Evolutionary conservation across 306 rosid genomes (phyloP).

Genomic region (Rosa rugosa): DNA sequence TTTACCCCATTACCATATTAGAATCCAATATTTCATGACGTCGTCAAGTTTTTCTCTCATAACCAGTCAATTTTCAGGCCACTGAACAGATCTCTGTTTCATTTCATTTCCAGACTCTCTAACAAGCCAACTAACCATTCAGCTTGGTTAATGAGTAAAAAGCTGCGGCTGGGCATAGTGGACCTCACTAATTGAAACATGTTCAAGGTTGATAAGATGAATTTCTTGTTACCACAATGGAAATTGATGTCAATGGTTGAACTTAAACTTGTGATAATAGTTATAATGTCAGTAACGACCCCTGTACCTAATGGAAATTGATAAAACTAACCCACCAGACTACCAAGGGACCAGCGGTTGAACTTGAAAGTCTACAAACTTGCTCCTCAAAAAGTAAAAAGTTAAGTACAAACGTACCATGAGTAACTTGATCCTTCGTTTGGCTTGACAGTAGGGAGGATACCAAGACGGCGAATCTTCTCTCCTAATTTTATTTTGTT

Average conservation of each 20-base stretch:
- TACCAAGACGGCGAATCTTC: slow-evolving; percentile 87
- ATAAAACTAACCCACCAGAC: neutral
- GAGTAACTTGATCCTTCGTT: slow-evolving; percentile 83
- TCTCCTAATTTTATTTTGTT: slow-evolving; percentile 47
- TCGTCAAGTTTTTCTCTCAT: neutral
- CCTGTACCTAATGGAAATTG: neutral
- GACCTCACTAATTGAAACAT: neutral
- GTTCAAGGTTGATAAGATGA: neutral
- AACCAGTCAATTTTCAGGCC: neutral
- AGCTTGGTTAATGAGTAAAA: neutral
- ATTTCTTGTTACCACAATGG: neutral
- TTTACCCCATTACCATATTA: neutral
- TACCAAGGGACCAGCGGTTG: neutral
- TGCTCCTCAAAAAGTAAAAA: neutral
- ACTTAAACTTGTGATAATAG: neutral
- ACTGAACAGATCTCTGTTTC: neutral
- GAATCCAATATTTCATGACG: neutral
- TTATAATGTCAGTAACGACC: neutral
- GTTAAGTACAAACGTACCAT: slow-evolving; percentile 45
- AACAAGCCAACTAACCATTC: neutral
- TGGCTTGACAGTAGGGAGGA: slow-evolving; percentile 92
- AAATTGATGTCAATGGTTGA: neutral
- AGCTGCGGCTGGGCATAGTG: too few relatives aligned
- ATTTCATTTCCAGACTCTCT: neutral
- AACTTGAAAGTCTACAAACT: neutral